Evolutionary conservation across 2,329 filamentous ascomycete species (phyloP).

Genomic region (Tolypocladium nubicola): DNA sequence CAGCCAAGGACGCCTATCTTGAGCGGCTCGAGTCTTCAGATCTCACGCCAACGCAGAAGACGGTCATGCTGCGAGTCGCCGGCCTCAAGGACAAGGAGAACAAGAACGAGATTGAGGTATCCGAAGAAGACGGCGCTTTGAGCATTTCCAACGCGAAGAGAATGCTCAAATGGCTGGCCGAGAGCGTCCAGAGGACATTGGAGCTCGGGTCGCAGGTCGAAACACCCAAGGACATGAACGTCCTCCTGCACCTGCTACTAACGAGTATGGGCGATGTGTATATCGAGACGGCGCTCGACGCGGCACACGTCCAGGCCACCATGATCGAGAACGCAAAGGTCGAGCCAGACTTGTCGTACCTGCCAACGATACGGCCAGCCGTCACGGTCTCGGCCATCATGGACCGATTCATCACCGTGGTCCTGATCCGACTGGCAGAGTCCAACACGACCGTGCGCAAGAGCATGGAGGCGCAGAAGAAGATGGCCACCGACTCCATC

Average conservation of each 20-base stretch:
- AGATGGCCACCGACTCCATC: slow-evolving; percentile 61
- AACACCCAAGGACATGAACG: slow-evolving; percentile 86
- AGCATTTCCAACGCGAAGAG: slow-evolving; percentile 85
- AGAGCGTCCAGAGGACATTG: slow-evolving; percentile 82
- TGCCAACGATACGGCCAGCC: slow-evolving; percentile 67
- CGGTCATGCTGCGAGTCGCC: slow-evolving; percentile 81
- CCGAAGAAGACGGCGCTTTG: slow-evolving; percentile 77
- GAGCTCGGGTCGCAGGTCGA: slow-evolving; percentile 83
- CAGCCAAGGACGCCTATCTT: slow-evolving; percentile 84
- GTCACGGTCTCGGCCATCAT: slow-evolving; percentile 89
- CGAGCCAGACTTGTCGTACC: slow-evolving; percentile 80
- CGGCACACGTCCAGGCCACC: slow-evolving; percentile 61
- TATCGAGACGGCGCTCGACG: slow-evolving; percentile 56
- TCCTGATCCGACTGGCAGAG: slow-evolving; percentile 81
- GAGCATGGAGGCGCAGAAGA: slow-evolving; percentile 78
- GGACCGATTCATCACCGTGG: slow-evolving; percentile 81
- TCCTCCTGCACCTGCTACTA: slow-evolving; percentile 73
- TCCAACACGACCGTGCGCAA: slow-evolving; percentile 83
- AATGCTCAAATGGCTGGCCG: slow-evolving; percentile 96
- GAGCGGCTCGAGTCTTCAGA: slow-evolving; percentile 83
- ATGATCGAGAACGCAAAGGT: slow-evolving; percentile 68
- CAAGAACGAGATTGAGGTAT: slow-evolving; percentile 81
- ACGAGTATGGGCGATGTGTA: slow-evolving; percentile 81
- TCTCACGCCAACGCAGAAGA: slow-evolving; percentile 76
- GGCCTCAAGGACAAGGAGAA: slow-evolving; percentile 68